Base-by-base conservation (phyloP, 441 rosid genomes). In the Corymbia calophylla region DNA sequence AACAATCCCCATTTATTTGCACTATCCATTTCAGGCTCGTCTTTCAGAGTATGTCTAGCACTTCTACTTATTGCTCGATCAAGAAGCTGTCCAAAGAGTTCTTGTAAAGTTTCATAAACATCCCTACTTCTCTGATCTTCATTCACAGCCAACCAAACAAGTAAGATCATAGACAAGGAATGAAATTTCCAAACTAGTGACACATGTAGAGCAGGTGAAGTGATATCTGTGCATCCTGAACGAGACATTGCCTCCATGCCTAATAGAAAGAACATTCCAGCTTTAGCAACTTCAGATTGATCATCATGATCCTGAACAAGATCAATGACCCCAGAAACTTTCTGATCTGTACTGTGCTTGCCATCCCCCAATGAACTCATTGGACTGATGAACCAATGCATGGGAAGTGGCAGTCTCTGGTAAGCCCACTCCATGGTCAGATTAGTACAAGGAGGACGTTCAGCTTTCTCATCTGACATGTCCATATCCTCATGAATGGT, bases 301-400 rank as follows among this genome's bases (percentile, higher is more conserved):
- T 92, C 94, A 48, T 56, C 88, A 27, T 95, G 81, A 51, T 94
- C 93, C 91, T 70, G 91, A 53, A 88, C 62, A 56, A 47, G 66
- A 91, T 92, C 90, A 84, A 87, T 18, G 23, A 55, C 32, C 88
- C 90, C 88, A 56, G 94, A 89, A 87, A 32, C 80, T 85, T 88
- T 92, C 66, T 80, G 88, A 89, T 80, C 92, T 89, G 93, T 89
- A 87, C 91, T 91, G 60, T 88, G 88, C 92, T 93, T 91, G 88
- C 92, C 89, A 68, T 89, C 87, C 58, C 89, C 91, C 86, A 93
- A 91, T 88, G 94, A 94, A 92, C 97, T 87, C 86, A 97, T 92
- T 91, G 99, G 94, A 93, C 98, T 98, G 90, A 98, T 97, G 93
- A 97, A 96, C 99, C 99, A 98, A 89, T 97, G 99, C 90, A 91